Percentiles rank a stretch among this genome's conserved stretches.
phyloP scores from a whole-genome alignment of 345 rosid genomes.

The Salix udensis region DNA sequence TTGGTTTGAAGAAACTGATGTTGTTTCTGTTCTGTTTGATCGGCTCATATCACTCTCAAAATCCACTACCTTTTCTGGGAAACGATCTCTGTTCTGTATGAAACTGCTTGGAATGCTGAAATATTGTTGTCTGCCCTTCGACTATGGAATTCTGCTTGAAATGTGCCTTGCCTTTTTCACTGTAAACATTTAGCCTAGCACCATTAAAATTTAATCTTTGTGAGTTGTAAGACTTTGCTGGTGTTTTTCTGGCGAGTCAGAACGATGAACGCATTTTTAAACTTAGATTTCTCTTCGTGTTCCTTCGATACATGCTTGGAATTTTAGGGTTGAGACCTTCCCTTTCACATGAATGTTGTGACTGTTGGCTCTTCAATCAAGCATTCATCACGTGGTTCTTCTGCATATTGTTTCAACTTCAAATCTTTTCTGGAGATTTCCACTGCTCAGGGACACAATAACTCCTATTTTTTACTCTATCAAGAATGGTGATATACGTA shows the following conservation, averaged over 20 bases:
- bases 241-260: background rate
- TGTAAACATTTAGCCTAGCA: background rate
- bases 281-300: background rate
- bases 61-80: background rate
- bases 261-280: background rate
- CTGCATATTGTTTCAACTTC: background rate
- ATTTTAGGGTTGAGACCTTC: background rate
- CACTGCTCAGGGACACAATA: too few species aligned
- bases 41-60: background rate
- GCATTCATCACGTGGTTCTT: background rate
- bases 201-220: background rate
- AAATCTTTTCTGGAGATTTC: too few species aligned
- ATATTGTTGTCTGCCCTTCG: background rate
- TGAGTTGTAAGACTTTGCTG: background rate
- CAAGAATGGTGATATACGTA: too few species aligned
- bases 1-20: slow-evolving; percentile 40
- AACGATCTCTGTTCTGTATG: background rate
- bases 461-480: too few species aligned
- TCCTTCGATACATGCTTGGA: background rate
- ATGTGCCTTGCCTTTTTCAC: background rate
- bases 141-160: background rate
- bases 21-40: background rate
- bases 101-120: background rate
- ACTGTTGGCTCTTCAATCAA: background rate
- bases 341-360: background rate